phyloP scores from a whole-genome alignment of 352 stramenopile genomes.

The Phytophthora vignae region DNA sequence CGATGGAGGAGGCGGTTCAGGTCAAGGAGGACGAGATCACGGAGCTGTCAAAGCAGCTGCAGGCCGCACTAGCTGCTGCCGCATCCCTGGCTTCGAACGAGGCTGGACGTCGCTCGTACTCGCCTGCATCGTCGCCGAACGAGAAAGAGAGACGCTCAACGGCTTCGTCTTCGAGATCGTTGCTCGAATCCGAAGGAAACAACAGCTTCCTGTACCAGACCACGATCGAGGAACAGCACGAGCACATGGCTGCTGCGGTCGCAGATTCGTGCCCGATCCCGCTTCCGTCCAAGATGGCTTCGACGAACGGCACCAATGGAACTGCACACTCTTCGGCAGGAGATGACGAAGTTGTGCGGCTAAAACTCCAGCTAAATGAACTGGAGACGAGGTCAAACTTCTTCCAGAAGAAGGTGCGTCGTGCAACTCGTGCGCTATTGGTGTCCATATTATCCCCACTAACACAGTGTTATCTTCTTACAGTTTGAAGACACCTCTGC shows the following conservation, averaged over 20 bases:
- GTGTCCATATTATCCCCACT: background rate
- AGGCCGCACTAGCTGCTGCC: constrained; percentile 45
- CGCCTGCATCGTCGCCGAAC: constrained; percentile 34
- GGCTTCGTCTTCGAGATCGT: constrained; percentile 43
- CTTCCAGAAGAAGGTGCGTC: constrained; percentile 59
- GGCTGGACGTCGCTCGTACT: constrained; percentile 32
- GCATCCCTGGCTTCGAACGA: constrained; percentile 33
- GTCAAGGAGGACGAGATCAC: constrained; percentile 64
- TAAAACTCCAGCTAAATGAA: constrained; percentile 55
- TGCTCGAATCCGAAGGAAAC: constrained; percentile 40
- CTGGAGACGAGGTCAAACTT: constrained; percentile 51
- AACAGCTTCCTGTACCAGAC: constrained; percentile 44
- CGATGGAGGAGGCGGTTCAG: constrained; percentile 50
- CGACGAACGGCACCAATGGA: constrained; percentile 9
- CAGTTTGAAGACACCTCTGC: constrained; percentile 67
- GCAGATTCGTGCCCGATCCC: constrained; percentile 57
- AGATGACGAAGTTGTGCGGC: constrained; percentile 51
- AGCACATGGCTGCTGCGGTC: constrained; percentile 51
- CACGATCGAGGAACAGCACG: constrained; percentile 42
- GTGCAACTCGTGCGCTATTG: background rate
- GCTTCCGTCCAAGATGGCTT: constrained; percentile 33
- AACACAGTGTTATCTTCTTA: constrained; percentile 2
- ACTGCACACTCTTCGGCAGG: constrained; percentile 35
- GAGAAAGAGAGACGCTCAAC: constrained; percentile 54
- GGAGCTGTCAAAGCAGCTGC: constrained; percentile 56